A percentile compares a stretch with the other conserved stretches of the same genome.
phyloP scores from a whole-genome alignment of 2,329 filamentous ascomycete genomes.

The Hypocreales sp. region DNA sequence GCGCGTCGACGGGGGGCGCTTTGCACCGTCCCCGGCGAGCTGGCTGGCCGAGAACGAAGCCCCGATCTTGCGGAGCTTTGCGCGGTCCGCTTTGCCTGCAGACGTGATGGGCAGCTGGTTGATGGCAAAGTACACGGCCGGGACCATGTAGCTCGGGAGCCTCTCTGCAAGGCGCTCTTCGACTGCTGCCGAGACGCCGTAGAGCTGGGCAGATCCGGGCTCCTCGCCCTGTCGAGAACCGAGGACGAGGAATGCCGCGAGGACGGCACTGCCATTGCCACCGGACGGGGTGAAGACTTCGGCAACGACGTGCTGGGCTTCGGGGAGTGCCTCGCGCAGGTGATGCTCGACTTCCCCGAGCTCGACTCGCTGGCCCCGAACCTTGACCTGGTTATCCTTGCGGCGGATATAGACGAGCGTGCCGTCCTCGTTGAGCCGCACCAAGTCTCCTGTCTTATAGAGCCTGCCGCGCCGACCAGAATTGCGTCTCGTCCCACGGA shows the following conservation, averaged over 20 bases:
- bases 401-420: constrained; percentile 5
- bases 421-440: constrained; percentile 5
- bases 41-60: background rate
- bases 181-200: background rate
- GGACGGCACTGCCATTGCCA: too few relatives aligned
- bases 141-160: constrained; percentile 1
- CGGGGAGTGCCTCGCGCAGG: background rate
- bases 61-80: too few relatives aligned
- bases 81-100: background rate
- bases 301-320: background rate
- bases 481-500: too few relatives aligned
- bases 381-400: constrained; percentile 6
- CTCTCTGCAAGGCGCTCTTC: background rate
- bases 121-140: background rate
- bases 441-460: constrained; percentile 5
- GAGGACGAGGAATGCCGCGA: background rate
- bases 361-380: constrained; percentile 8
- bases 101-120: background rate
- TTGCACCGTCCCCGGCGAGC: background rate
- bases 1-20: background rate
- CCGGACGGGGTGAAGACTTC: background rate
- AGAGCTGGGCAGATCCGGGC: background rate
- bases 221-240: background rate
- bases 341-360: constrained; percentile 6
- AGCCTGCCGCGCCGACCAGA: background rate